Base-by-base conservation (phyloP, 2,329 filamentous ascomycete genomes). In the Byssoonygena ceratinophila region DNA sequence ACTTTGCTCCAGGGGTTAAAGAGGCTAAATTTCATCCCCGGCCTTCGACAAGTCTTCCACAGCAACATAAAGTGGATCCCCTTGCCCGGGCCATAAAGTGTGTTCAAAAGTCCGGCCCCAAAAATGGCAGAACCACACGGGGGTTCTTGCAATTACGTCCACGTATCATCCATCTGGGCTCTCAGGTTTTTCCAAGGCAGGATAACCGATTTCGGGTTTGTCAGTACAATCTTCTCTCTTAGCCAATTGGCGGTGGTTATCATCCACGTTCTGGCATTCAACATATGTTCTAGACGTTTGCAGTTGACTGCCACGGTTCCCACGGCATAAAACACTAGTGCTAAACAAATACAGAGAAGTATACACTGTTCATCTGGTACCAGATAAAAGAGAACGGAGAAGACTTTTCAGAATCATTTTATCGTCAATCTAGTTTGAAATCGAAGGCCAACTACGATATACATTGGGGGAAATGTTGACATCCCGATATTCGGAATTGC, bases 51-150 rank as follows among this genome's bases (percentile, higher is more conserved):
- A 4, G 29, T 41, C 4, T 50, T 43, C 46, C 16, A 34, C 43
- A 25, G 47, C 47, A 20, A 41, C 36, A 43, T 27, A 41, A 22
- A 50, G 37, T 50, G 47, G 47, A 50, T n/a, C n/a, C 20, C 37
- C 47, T 32, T 41, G 37, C 39, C 16, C 16, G 37, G n/a, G 22
- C n/a, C 37, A 22, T 34, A 29, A 29, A 27, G 5, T 29, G 16
- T 34, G 36, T 31, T 27, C 27, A 36, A 46, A 49, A 20, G n/a
- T 40, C 12, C 12, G 7, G 25, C 14, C 8, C 8, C 23, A 29
- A 20, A 7, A 16, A n/a, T n/a, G n/a, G 46, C 23, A 18, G n/a
- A 29, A 40, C 25, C 34, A 27, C 23, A 40, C 25, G 34, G 22
- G 16, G 41, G n/a, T 39, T 29, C 9, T 36, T 14, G 5, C 16